phyloP scores from a whole-genome alignment of 495 filamentous ascomycete species.

The Bacidia rubella region DNA sequence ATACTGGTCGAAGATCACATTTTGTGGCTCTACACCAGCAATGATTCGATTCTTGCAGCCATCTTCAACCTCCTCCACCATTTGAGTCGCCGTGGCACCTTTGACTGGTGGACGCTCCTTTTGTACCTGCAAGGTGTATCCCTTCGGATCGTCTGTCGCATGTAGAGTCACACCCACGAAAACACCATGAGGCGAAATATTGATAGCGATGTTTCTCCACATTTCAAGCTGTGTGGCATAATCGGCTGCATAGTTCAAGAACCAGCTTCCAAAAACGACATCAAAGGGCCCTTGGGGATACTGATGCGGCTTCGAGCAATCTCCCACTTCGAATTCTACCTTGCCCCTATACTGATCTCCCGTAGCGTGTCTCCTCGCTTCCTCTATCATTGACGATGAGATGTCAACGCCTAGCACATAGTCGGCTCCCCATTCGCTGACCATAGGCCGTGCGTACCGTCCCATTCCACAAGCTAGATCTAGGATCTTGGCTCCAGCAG shows the following conservation, averaged over 20 bases:
- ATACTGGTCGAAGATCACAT: no score
- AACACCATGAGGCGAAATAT: slow-evolving; percentile 23
- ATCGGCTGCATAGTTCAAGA: slow-evolving; percentile 28
- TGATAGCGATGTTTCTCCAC: slow-evolving; percentile 24
- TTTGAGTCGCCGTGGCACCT: no score
- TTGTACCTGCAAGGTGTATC: slow-evolving; percentile 1
- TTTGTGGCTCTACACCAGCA: no score
- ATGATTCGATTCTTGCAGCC: no score
- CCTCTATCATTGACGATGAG: slow-evolving; percentile 19
- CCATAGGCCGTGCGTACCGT: slow-evolving; percentile 10
- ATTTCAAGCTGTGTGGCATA: slow-evolving; percentile 19
- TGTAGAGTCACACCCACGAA: slow-evolving; percentile 24
- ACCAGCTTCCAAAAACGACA: slow-evolving; percentile 26
- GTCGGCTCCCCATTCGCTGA: slow-evolving; percentile 15
- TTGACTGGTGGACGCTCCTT: neutral
- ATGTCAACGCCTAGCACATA: slow-evolving; percentile 22
- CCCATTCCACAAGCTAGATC: slow-evolving; percentile 20
- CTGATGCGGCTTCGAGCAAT: slow-evolving; percentile 14
- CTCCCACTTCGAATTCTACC: slow-evolving; percentile 12
- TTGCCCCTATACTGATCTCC: no score
- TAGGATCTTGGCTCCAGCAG: no score
- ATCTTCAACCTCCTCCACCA: no score
- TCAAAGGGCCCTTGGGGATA: slow-evolving; percentile 25
- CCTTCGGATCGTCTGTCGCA: slow-evolving; percentile 14
- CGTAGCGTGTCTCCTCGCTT: slow-evolving; percentile 2